Conservation (phyloP, 2,329 filamentous ascomycete species). For the Diaporthe sp. region DNA sequence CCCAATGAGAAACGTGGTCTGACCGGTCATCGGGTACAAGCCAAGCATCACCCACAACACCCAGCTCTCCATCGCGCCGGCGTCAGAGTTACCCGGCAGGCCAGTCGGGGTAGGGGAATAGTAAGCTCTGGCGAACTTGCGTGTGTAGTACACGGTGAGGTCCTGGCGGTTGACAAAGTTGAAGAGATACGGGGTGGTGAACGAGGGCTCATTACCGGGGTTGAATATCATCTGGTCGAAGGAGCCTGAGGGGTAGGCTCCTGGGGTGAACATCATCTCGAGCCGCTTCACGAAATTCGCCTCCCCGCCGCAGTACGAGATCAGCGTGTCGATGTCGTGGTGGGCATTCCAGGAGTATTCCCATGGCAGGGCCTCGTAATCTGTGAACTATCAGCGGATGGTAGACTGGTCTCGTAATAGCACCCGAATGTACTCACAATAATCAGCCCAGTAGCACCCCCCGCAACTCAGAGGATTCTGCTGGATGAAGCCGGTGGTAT, state of each 20-base stretch:
- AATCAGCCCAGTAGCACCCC: slow-evolving; percentile 74
- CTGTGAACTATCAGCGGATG: slow-evolving; percentile 25
- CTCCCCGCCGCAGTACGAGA: slow-evolving; percentile 65
- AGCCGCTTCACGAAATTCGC: slow-evolving; percentile 66
- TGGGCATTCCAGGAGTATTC: slow-evolving; percentile 77
- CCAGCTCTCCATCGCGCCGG: slow-evolving; percentile 79
- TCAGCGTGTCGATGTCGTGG: slow-evolving; percentile 69
- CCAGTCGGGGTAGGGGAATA: slow-evolving; percentile 66
- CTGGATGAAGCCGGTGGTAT: slow-evolving; percentile 56
- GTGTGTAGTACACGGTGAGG: slow-evolving; percentile 67
- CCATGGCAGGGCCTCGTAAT: slow-evolving; percentile 71
- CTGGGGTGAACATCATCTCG: slow-evolving; percentile 68
- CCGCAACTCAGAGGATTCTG: slow-evolving; percentile 70
- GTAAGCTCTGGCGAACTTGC: slow-evolving; percentile 67
- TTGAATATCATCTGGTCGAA: slow-evolving; percentile 72
- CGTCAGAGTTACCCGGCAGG: slow-evolving; percentile 77
- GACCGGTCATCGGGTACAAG: slow-evolving; percentile 74
- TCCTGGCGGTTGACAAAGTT: slow-evolving; percentile 74
- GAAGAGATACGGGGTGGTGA: slow-evolving; percentile 76
- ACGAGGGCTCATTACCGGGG: slow-evolving; percentile 74
- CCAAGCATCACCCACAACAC: slow-evolving; percentile 76
- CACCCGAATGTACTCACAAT: slow-evolving; percentile 46
- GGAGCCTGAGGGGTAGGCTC: slow-evolving; percentile 52
- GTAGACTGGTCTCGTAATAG: neutral
- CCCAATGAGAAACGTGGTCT: slow-evolving; percentile 74